These are phyloP conservation scores for Hypoxylon crocopeplum DNA, from an alignment of 495 filamentous ascomycete genomes.

Conservation along the genomic window DNA sequence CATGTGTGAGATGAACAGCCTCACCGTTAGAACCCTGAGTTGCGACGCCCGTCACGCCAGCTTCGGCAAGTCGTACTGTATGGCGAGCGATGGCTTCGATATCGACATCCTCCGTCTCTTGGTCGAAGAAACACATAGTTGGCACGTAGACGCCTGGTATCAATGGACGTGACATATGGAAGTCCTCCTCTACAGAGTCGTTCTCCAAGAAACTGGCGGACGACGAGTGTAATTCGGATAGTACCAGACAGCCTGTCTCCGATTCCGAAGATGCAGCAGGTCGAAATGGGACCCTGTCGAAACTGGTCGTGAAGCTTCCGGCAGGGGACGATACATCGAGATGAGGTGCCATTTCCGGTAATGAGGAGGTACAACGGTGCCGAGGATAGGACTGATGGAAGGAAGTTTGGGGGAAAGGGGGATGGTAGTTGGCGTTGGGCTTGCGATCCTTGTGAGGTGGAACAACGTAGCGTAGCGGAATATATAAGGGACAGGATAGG, in stretches of 20 bases:
- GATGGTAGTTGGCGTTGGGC: not conserved
- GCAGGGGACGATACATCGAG: constrained; percentile 58
- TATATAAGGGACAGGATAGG: not conserved
- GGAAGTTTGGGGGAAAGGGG: not conserved
- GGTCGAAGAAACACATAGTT: constrained; percentile 87
- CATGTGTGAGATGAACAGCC: constrained; percentile 79
- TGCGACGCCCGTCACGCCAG: constrained; percentile 80
- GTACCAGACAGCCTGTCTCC: constrained; percentile 35
- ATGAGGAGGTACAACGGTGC: not conserved
- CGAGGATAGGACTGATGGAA: not conserved
- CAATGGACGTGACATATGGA: constrained; percentile 64
- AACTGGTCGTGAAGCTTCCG: constrained; percentile 53
- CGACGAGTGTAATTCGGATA: constrained; percentile 45
- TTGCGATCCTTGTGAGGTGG: not conserved
- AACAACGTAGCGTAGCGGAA: no score
- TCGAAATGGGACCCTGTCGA: constrained; percentile 52
- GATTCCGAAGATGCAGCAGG: constrained; percentile 44
- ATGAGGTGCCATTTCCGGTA: constrained; percentile 55
- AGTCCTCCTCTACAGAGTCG: constrained; percentile 47
- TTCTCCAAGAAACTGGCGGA: constrained; percentile 53
- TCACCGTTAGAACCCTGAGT: constrained; percentile 93
- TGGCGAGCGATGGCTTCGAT: constrained; percentile 71
- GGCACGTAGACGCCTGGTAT: constrained; percentile 84
- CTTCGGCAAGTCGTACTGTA: constrained; percentile 80
- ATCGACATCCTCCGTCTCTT: constrained; percentile 79